phyloP scores from a whole-genome alignment of 148 eudicot genomes.

The Cornus florida region DNA sequence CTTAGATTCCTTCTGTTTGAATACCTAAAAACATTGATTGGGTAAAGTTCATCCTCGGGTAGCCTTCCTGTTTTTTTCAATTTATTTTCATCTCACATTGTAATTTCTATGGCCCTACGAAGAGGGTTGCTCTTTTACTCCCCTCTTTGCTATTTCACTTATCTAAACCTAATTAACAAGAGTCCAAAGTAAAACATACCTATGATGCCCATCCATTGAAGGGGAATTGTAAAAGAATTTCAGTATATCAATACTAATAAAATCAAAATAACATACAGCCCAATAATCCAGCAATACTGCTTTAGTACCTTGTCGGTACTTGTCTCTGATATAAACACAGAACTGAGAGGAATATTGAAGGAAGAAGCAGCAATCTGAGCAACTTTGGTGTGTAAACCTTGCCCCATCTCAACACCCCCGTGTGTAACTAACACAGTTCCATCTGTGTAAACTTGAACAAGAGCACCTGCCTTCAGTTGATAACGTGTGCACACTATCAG shows the following conservation, averaged over 20 bases:
- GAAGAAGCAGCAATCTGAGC: slow-evolving; percentile 97
- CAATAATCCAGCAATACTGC: neutral
- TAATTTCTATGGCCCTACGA: neutral
- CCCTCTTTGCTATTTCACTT: neutral
- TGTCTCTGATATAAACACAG: slow-evolving; percentile 94
- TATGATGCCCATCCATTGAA: neutral
- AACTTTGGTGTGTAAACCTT: slow-evolving; percentile 96
- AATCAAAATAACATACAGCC: neutral
- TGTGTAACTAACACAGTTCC: slow-evolving; percentile 97
- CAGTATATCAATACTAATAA: neutral
- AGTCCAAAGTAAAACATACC: neutral
- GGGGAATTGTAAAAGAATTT: neutral
- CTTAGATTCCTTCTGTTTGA: neutral
- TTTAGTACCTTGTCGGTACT: slow-evolving; percentile 95
- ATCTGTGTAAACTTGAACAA: slow-evolving; percentile 96
- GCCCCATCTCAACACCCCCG: slow-evolving; percentile 99
- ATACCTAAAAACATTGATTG: neutral
- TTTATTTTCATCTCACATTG: too few relatives aligned
- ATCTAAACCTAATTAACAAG: neutral
- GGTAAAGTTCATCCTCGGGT: neutral
- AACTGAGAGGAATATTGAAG: slow-evolving; percentile 81
- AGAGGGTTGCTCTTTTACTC: neutral
- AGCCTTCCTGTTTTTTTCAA: neutral
- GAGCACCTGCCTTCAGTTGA: slow-evolving; percentile 86
- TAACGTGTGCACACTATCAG: neutral